phyloP scores from a whole-genome alignment of 2,329 filamentous ascomycete genomes.

The Anthostomella pinea region DNA sequence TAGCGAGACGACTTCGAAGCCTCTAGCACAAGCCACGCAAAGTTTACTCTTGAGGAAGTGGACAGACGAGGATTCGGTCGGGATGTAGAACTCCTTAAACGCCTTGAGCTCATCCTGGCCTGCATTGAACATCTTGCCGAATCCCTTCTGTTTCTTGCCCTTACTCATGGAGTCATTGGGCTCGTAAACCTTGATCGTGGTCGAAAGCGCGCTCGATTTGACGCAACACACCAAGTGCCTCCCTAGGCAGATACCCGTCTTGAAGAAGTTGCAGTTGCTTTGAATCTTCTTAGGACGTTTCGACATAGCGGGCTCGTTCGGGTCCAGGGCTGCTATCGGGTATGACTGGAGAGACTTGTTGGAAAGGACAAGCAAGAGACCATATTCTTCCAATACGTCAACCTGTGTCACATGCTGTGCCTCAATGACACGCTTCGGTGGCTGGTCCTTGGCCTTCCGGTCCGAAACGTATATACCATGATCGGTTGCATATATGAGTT shows the following conservation, averaged over 20 bases:
- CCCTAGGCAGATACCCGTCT: slow-evolving; percentile 90
- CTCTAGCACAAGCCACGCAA: slow-evolving; percentile 91
- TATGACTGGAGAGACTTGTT: slow-evolving; percentile 94
- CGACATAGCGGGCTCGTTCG: slow-evolving; percentile 73
- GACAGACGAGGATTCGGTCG: slow-evolving; percentile 95
- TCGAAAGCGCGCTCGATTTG: slow-evolving; percentile 88
- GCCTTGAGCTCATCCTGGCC: slow-evolving; percentile 94
- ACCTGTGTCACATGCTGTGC: slow-evolving; percentile 87
- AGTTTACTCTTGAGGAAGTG: slow-evolving; percentile 97
- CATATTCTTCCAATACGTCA: slow-evolving; percentile 93
- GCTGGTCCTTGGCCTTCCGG: slow-evolving; percentile 80
- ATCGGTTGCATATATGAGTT: slow-evolving; percentile 92
- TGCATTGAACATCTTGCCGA: slow-evolving; percentile 90
- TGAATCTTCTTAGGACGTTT: slow-evolving; percentile 95
- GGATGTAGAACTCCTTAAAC: slow-evolving; percentile 99
- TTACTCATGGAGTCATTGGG: slow-evolving; percentile 92
- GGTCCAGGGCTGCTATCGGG: slow-evolving; percentile 79
- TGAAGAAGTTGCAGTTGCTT: slow-evolving; percentile 98
- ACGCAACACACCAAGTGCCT: slow-evolving; percentile 95
- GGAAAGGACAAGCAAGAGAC: slow-evolving; percentile 83
- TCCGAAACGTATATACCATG: slow-evolving; percentile 91
- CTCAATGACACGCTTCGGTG: slow-evolving; percentile 81
- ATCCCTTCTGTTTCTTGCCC: slow-evolving; percentile 91
- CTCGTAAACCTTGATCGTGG: slow-evolving; percentile 98
- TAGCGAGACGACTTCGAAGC: slow-evolving; percentile 94